Evolutionary conservation across 495 filamentous ascomycete species (phyloP), one percentile per base, ranked within the genome.

Genomic region (Penicillium salamii): DNA sequence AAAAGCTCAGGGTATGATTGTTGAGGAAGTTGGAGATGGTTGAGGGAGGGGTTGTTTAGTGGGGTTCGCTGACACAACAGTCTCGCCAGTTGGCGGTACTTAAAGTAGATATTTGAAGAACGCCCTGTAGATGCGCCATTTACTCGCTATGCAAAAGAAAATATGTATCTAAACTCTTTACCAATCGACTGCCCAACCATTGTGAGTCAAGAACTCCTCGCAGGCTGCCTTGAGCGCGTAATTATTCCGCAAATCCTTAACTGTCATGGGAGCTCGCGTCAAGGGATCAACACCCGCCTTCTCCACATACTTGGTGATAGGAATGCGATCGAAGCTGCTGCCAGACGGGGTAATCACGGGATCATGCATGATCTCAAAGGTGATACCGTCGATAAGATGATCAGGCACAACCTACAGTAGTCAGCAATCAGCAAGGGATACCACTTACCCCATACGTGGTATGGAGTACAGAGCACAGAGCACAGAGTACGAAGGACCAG

Each of bases 161-260:
- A 52, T 46, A n/a, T n/a, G n/a, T 37, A 40, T 26, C 0, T 26
- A 26, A 20, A 57, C n/a, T n/a, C n/a, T n/a, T 63, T 69, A 97
- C 83, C 86, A 98, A 61, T 97, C 93, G 7, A 86, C 88, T 14
- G 91, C 89, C 92, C 93, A 97, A 20, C 92, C 93, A 64, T 96
- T 96, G 49, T 89, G 73, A 12, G 86, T 74, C 54, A 96, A 66
- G 58, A 95, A 97, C 41, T 89, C 86, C 28, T 86, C 83, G 61
- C 90, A 95, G 0, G 90, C 93, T 23, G 86, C 78, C 66, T 84
- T 92, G 42, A 98, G 77, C 18, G 84, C 85, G 33, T 92, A 72
- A 62, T 98, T 98, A 0, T 90, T 83, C 42, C 90, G 72, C 37
- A 97, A 66, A n/a, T 97, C 91, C 18, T 77, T 67, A 18, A 81